Percentiles rank a stretch among this genome's conserved stretches.
These are phyloP conservation scores for Scedosporium dehoogii DNA, from an alignment of 2,329 filamentous ascomycete genomes.

Conservation along the genomic window DNA sequence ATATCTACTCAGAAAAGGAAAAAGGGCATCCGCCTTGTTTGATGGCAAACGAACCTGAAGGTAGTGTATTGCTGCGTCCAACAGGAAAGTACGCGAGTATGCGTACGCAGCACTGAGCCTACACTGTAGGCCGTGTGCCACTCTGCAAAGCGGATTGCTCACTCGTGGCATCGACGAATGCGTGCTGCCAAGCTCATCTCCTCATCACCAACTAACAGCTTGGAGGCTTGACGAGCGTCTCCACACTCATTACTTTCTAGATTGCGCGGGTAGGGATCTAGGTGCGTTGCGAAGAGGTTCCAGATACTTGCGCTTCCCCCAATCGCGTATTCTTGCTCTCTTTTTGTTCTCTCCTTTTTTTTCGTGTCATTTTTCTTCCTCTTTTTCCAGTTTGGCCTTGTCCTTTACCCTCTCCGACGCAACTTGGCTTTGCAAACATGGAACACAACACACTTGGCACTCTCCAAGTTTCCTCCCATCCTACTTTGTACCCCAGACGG, in stretches of 20 bases:
- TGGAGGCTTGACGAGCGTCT: no score
- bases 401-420: no score
- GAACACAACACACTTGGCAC: background rate
- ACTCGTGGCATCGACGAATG: background rate
- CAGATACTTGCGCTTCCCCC: no score
- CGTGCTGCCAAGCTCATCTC: no score
- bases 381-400: no score
- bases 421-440: background rate
- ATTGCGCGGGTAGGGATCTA: no score
- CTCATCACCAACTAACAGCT: no score
- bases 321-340: no score
- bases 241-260: no score
- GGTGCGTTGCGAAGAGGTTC: no score
- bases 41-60: background rate
- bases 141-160: background rate
- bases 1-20: background rate
- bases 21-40: background rate
- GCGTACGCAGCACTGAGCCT: background rate
- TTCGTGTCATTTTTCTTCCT: no score
- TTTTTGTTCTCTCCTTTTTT: no score
- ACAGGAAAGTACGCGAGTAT: background rate
- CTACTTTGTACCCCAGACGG: background rate
- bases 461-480: background rate
- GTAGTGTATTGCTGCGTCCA: background rate
- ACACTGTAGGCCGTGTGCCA: background rate